A percentile compares a stretch with the other conserved stretches of the same genome.
These are phyloP conservation scores for Purpureocillium lavendulum DNA, from an alignment of 2,329 filamentous ascomycete species.

Conservation along the genomic window DNA sequence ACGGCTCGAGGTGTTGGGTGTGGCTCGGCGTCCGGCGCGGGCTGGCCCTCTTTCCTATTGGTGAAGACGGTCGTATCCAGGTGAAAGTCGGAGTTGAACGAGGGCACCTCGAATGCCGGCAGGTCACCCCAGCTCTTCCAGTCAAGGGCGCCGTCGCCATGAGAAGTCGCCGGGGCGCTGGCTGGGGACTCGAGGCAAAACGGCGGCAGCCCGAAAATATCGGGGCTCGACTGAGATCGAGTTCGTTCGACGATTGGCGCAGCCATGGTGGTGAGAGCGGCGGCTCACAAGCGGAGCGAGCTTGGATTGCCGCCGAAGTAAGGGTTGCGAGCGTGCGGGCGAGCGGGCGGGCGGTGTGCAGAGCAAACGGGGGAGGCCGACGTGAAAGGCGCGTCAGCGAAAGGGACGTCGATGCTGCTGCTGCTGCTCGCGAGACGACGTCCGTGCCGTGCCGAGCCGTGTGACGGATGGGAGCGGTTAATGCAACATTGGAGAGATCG, in stretches of 20 bases:
- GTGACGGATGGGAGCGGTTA: constrained; percentile 11
- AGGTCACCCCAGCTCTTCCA: constrained; percentile 12
- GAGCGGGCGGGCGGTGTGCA: too few species aligned
- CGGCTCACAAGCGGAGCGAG: too few species aligned
- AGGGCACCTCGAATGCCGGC: constrained; percentile 41
- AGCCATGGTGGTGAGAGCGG: too few species aligned
- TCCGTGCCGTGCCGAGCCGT: constrained; percentile 4
- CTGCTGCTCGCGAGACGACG: too few species aligned
- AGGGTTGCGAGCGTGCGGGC: too few species aligned
- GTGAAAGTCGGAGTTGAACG: constrained; percentile 41
- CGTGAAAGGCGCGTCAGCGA: too few species aligned
- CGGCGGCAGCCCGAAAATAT: constrained; percentile 20
- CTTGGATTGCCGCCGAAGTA: too few species aligned
- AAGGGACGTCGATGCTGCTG: too few species aligned
- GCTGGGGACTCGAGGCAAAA: background rate
- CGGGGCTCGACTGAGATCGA: constrained; percentile 25
- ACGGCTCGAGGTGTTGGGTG: constrained; percentile 6
- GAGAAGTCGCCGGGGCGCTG: background rate
- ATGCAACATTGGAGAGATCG: constrained; percentile 12
- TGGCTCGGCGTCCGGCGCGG: background rate
- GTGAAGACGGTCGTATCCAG: constrained; percentile 38
- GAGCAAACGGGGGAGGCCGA: too few species aligned
- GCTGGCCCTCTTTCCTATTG: constrained; percentile 8
- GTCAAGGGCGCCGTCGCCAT: background rate
- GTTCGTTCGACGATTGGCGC: constrained; percentile 5